phyloP scores from a whole-genome alignment of 179 eudicot species.

The Patellifolia procumbens region DNA sequence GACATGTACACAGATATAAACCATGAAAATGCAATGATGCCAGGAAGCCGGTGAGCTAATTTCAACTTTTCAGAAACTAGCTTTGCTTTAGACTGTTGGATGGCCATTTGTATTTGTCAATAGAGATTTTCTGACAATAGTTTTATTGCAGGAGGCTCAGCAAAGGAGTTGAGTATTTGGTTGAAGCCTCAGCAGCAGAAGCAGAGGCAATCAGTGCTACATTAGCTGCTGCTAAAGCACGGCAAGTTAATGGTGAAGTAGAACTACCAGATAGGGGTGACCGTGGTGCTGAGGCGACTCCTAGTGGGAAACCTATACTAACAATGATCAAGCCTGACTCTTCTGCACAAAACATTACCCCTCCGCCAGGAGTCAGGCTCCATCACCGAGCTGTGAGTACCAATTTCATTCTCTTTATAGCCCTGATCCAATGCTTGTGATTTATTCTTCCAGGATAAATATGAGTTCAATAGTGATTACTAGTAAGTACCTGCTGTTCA shows the following conservation, averaged over 20 bases:
- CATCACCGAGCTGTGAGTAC: conserved; percentile 97
- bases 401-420: neutral
- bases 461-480: neutral
- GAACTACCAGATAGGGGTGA: conserved; percentile 86
- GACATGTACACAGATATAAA: conserved; percentile 92
- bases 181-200: conserved; percentile 98
- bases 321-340: conserved; percentile 78
- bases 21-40: conserved; percentile 92
- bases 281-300: conserved; percentile 95
- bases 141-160: conserved; percentile 66
- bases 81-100: conserved; percentile 7
- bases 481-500: neutral
- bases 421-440: neutral
- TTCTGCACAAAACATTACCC: conserved; percentile 47
- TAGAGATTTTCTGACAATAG: conserved; percentile 10
- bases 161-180: conserved; percentile 96
- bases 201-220: conserved; percentile 98
- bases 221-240: conserved; percentile 98
- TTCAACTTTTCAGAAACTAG: conserved; percentile 1
- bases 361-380: conserved; percentile 89
- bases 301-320: conserved; percentile 84
- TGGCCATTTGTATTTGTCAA: conserved; percentile 4
- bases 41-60: conserved; percentile 65
- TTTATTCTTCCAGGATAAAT: neutral
- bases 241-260: conserved; percentile 80